phyloP scores from a whole-genome alignment of 2,329 filamentous ascomycete species.

The Aspergillus sp. region DNA sequence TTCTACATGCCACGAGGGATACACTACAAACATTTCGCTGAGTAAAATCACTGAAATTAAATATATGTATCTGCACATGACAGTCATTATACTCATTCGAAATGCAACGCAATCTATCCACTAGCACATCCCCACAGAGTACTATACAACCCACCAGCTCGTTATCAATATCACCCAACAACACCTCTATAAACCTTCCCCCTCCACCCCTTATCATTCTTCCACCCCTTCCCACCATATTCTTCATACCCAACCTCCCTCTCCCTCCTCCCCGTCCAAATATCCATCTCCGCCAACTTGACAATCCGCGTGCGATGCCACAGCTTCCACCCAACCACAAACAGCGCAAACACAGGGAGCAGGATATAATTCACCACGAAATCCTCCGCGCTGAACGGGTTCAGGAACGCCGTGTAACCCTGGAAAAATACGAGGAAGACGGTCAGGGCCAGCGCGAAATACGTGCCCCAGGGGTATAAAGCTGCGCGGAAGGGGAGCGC shows the following conservation, averaged over 20 bases:
- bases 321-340: slow-evolving; percentile 50
- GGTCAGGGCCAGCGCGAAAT: slow-evolving; percentile 47
- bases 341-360: slow-evolving; percentile 50
- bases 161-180: slow-evolving; percentile 21
- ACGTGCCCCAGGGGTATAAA: slow-evolving; percentile 54
- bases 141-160: background rate
- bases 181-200: slow-evolving; percentile 15
- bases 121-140: too few relatives aligned
- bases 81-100: too few relatives aligned
- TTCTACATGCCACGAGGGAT: too few relatives aligned
- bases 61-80: too few relatives aligned
- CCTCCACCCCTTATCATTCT: slow-evolving; percentile 7
- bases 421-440: slow-evolving; percentile 53
- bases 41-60: accelerated
- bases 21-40: too few relatives aligned
- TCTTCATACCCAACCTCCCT: slow-evolving; percentile 13
- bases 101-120: background rate
- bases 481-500: slow-evolving; percentile 51
- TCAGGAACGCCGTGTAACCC: slow-evolving; percentile 54
- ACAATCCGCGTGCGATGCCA: slow-evolving; percentile 39
- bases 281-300: slow-evolving; percentile 39
- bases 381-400: slow-evolving; percentile 49
- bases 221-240: background rate
- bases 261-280: slow-evolving; percentile 37
- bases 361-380: slow-evolving; percentile 59